Evolutionary conservation across 441 rosid species (phyloP), one percentile per base, ranked within the genome.

Genomic region (Biscutella auriculata): DNA sequence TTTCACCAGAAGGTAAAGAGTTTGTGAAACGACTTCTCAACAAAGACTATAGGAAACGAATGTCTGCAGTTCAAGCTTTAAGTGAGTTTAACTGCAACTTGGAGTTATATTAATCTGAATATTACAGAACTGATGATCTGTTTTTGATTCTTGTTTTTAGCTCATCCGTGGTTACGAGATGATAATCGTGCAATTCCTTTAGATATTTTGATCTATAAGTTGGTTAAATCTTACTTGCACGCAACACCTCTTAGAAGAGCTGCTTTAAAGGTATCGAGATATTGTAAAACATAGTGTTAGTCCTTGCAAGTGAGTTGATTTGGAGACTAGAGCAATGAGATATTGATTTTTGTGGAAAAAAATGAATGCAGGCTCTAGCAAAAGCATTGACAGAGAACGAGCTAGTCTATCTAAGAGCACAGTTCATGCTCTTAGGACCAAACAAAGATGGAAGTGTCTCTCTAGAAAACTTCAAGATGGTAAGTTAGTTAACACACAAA

Each of bases 61-160:
- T 87, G 96, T 83, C 96, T 62, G 86, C 96, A 17, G 97, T 71
- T 28, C 97, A 91, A 79, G 97, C 97, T 65, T 70, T 91, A 66
- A 67, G 97, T 91, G 74, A 87, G 97, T 84, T 59, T 4, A 32
- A 39, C 21, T n/a, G 2, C 39, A 27, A 37, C 29, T 8, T 36
- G 11, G 46, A 60, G 30, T 36, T 9, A 6, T 17, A 41, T 10
- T 32, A 19, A 7, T 21, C 11, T 21, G 41, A 61, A 35, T 17
- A 17, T 45, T 36, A 19, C 35, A 40, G 19, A 56, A 39, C 27
- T 32, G 42, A 37, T 55, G 17, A 14, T 40, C 1, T 37, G 6
- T 28, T 53, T 39, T 21, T 19, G 7, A 8, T 6, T 45, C 13
- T 30, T 59, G 26, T 32, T 19, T 48, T 34, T 81, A 90, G 97